phyloP scores from a whole-genome alignment of 371 early-diverging fungal species.

The Rhizomucor miehei region DNA sequence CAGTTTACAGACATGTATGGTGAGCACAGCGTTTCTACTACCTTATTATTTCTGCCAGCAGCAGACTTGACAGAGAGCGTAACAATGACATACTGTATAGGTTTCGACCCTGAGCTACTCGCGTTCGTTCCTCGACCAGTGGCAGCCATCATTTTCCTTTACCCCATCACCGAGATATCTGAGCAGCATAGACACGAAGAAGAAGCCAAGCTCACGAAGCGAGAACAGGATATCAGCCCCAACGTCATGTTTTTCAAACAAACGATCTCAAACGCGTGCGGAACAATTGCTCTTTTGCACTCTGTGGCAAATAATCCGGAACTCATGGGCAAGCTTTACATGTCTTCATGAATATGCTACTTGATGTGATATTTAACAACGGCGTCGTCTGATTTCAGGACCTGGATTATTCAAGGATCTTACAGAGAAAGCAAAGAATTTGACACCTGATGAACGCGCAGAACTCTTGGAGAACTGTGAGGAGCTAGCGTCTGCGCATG shows the following conservation, averaged over 20 bases:
- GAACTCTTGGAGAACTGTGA: slow-evolving; percentile 54
- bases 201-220: slow-evolving; percentile 33
- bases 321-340: slow-evolving; percentile 23
- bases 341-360: not conserved
- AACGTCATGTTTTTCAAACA: slow-evolving; percentile 73
- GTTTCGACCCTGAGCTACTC: slow-evolving; percentile 75
- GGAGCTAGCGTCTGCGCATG: slow-evolving; percentile 52
- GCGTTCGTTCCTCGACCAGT: slow-evolving; percentile 76
- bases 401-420: slow-evolving; percentile 58
- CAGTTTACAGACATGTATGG: slow-evolving; percentile 65
- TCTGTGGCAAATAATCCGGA: slow-evolving; percentile 56
- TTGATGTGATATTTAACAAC: not conserved
- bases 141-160: slow-evolving; percentile 72
- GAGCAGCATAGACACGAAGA: slow-evolving; percentile 53
- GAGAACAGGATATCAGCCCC: slow-evolving; percentile 46
- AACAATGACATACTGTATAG: slow-evolving; percentile 14
- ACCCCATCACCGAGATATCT: slow-evolving; percentile 54
- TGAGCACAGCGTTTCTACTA: slow-evolving; percentile 2
- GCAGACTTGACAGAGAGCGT: not conserved
- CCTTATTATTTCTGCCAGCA: not conserved
- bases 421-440: slow-evolving; percentile 47
- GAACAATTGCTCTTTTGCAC: slow-evolving; percentile 74
- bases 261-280: slow-evolving; percentile 89
- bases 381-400: slow-evolving; percentile 12
- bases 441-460: slow-evolving; percentile 67